Percentiles rank a stretch among this genome's conserved stretches.
Evolutionary conservation across 2,329 filamentous ascomycete genomes (phyloP).

Genomic region (Aspergillus sp.): DNA sequence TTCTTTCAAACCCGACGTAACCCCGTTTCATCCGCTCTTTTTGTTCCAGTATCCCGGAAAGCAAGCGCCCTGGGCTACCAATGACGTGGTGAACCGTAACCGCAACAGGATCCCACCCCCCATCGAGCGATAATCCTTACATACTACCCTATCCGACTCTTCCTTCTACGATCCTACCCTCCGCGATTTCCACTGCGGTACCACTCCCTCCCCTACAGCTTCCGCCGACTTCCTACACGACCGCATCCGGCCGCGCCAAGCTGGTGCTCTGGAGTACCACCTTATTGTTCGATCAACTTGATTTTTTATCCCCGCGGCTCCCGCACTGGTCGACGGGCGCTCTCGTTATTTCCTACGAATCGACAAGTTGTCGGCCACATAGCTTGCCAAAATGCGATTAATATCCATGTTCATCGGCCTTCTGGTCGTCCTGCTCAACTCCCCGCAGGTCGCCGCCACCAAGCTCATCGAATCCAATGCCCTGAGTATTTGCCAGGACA

Average conservation of each 20-base stretch:
- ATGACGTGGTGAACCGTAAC: slow-evolving; percentile 28
- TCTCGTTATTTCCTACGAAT: slow-evolving; percentile 8
- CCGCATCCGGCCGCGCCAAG: slow-evolving; percentile 40
- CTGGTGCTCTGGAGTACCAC: slow-evolving; percentile 37
- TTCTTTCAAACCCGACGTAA: slow-evolving; percentile 19
- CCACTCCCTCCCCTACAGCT: background rate
- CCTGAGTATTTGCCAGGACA: slow-evolving; percentile 77
- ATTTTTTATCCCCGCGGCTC: slow-evolving; percentile 7
- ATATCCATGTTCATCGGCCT: slow-evolving; percentile 38
- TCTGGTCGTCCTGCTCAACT: slow-evolving; percentile 44
- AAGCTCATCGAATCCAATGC: slow-evolving; percentile 78
- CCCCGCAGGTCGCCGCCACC: slow-evolving; percentile 60
- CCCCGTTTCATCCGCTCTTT: slow-evolving; percentile 18
- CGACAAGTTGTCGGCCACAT: background rate
- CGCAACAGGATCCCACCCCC: slow-evolving; percentile 12
- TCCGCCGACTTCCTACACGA: slow-evolving; percentile 24
- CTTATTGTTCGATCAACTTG: slow-evolving; percentile 16
- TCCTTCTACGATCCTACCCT: slow-evolving; percentile 9
- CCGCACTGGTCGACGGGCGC: slow-evolving; percentile 14
- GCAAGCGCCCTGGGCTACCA: slow-evolving; percentile 15
- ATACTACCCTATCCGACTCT: slow-evolving; percentile 9
- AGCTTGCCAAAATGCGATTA: slow-evolving; percentile 35
- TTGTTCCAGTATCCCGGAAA: slow-evolving; percentile 14
- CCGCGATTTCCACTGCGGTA: background rate
- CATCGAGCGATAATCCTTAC: slow-evolving; percentile 11